Evolutionary conservation across 106 monocot species (phyloP), one percentile per base, ranked within the genome.

Genomic region (Dendrobium huoshanense): DNA sequence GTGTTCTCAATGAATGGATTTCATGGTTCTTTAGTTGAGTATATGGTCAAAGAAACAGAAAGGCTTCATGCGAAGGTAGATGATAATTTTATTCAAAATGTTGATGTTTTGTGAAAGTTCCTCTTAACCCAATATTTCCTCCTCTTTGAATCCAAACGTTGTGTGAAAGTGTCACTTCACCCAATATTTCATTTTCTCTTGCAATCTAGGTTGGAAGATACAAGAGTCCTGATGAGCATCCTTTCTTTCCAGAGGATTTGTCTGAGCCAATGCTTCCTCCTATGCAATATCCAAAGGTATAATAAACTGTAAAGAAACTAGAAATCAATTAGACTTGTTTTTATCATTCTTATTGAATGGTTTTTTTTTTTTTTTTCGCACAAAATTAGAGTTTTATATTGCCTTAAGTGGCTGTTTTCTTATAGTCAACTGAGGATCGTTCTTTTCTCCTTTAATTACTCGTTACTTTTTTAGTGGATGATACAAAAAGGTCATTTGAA

Each of bases 171-270:
- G 45, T 0, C 45, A 3, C 17, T 40, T 73, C 41, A 27, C 9
- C 18, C 45, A 9, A 75, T 20, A 45, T 75, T 75, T 75, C 15
- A 0, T 16, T 89, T 75, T 79, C 41, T 27, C 73, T 83, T 79
- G 67, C 29, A 64, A 61, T 43, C 33, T 78, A 95, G 98, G 92
- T 93, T 75, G 92, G 95, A 5, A 87, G 95, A 90, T 99, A 95
- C 79, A 87, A 95, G 80, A 91, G 98, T 82, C 98, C 98, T 56
- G 98, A 98, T 87, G 98, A 98, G 78, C 92, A 98, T 81, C 94
- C 98, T 49, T 98, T 95, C 85, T 95, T 98, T 82, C 87, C 92
- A 24, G 85, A 88, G 72, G 83, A 88, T 88, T 78, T 98, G 17
- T 94, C 98, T 67, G 87, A 89, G 64, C 91, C 90, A 3, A 80